A percentile compares a stretch with the other conserved stretches of the same genome.
These are phyloP conservation scores for Mycena rosella DNA, from an alignment of 768 basidiomycete species.

Conservation along the genomic window DNA sequence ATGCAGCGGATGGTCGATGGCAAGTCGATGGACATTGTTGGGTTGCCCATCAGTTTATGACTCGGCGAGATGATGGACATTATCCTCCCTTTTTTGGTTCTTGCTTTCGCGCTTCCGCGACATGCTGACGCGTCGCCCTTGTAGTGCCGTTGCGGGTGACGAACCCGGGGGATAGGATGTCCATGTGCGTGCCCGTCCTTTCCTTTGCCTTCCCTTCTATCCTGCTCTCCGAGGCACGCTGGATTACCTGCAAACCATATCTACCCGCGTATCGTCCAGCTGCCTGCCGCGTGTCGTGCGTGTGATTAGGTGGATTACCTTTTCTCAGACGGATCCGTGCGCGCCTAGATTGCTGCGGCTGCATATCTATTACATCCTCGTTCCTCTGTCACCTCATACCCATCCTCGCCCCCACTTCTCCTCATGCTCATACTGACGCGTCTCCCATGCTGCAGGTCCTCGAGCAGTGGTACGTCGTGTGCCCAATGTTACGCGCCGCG, in stretches of 20 bases:
- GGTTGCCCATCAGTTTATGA: too few relatives aligned
- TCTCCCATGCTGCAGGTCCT: conserved; percentile 27
- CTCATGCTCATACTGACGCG: conserved; percentile 23
- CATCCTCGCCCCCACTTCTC: too few relatives aligned
- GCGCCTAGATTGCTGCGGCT: conserved; percentile 15
- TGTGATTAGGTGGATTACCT: conserved; percentile 20
- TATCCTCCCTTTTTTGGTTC: background rate
- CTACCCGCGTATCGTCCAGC: too few relatives aligned
- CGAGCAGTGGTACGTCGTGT: conserved; percentile 23
- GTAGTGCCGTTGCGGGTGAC: conserved; percentile 33
- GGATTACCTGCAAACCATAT: conserved; percentile 14
- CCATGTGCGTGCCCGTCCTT: conserved; percentile 29
- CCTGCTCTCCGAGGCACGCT: background rate
- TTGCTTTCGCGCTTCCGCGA: conserved; percentile 4
- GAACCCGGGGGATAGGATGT: conserved; percentile 35
- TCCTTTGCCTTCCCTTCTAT: background rate
- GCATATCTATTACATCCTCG: background rate
- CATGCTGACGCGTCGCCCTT: conserved; percentile 18
- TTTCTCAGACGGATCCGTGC: conserved; percentile 1
- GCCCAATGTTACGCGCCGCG: background rate
- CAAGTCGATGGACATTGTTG: too few relatives aligned
- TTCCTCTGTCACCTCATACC: conserved; percentile 1
- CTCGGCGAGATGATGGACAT: too few relatives aligned
- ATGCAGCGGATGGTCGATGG: too few relatives aligned
- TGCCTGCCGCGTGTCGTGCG: background rate